Percentiles rank a stretch among this genome's conserved stretches.
Conservation (phyloP, 2,329 filamentous ascomycete genomes). For the Xylariaceae sp. region DNA sequence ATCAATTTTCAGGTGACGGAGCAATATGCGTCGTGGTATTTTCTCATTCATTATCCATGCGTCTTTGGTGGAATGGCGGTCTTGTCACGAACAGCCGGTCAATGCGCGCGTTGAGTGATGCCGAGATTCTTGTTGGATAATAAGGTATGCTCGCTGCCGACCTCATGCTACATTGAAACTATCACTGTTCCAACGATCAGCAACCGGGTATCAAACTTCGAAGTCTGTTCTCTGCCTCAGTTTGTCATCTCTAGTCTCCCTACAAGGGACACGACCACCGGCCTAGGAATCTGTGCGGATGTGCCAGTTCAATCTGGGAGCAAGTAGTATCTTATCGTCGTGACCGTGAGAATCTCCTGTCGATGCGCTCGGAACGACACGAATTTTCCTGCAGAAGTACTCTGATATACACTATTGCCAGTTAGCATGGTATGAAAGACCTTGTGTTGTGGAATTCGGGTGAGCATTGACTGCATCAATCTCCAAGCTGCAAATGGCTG, state of each 20-base stretch:
- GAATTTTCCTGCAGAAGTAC: too few species aligned
- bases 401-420: too few species aligned
- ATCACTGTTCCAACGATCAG: background rate
- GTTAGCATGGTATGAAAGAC: background rate
- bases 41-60: background rate
- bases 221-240: background rate
- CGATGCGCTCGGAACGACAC: too few species aligned
- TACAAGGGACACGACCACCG: too few species aligned
- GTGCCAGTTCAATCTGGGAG: too few species aligned
- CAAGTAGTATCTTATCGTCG: too few species aligned
- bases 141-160: background rate
- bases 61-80: background rate
- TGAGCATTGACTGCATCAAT: background rate
- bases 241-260: background rate
- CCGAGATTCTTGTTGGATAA: background rate
- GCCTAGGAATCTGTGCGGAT: too few species aligned
- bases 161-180: background rate
- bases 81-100: background rate
- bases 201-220: background rate
- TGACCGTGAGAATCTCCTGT: too few species aligned
- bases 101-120: background rate
- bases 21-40: background rate
- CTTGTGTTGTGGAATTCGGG: background rate
- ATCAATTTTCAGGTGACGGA: background rate
- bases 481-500: background rate